Percentiles rank a stretch among this genome's conserved stretches.
These are phyloP conservation scores for Starmerella bombi DNA, from an alignment of 805 yeast species.

Conservation along the genomic window DNA sequence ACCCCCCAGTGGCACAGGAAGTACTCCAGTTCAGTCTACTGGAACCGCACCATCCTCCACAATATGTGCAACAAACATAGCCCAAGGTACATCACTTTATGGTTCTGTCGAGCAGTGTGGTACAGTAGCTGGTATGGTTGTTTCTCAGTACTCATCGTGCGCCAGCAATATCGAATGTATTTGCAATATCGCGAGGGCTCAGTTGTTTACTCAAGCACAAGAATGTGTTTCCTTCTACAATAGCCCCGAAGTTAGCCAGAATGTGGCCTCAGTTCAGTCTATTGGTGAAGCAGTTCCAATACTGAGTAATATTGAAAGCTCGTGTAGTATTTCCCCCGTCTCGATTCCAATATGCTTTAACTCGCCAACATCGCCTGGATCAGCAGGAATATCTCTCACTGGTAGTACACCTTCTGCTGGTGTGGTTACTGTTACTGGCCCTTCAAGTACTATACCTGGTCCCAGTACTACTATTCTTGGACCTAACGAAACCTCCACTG, in stretches of 20 bases:
- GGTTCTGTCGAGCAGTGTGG: conserved; percentile 10
- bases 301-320: neutral
- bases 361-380: neutral
- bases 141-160: conserved; percentile 4
- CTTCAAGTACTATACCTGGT: neutral
- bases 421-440: neutral
- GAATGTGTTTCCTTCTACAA: conserved; percentile 8
- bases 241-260: neutral
- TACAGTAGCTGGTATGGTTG: conserved; percentile 4
- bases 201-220: conserved; percentile 2
- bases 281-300: conserved; percentile 2
- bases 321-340: neutral
- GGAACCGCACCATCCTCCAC: neutral
- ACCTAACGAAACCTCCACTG: neutral
- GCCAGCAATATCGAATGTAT: conserved; percentile 4
- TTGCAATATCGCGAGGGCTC: conserved; percentile 3
- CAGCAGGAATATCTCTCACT: neutral
- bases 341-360: neutral
- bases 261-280: conserved; percentile 1
- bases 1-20: neutral
- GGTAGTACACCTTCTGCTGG: neutral
- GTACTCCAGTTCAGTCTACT: neutral
- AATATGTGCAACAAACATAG: conserved; percentile 1
- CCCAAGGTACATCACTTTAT: conserved; percentile 4
- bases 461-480: neutral